Conservation (phyloP, 306 rosid genomes). For the Medicago ruthenica region DNA sequence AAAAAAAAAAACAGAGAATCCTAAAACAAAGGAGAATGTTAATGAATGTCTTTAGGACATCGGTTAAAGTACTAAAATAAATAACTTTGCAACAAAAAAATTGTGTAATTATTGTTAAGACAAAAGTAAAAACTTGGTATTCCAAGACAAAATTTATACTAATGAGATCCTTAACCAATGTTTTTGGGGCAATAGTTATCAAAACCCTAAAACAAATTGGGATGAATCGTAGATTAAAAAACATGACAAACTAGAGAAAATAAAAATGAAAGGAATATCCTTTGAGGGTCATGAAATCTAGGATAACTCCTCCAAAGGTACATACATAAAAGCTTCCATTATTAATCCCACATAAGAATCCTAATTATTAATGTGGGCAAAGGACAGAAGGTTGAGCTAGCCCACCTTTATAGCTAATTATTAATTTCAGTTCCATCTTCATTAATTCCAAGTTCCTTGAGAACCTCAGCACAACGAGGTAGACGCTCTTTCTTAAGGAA, state of each 20-base stretch:
- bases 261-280: not conserved
- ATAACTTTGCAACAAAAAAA: no score
- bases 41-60: no score
- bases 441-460: conserved; percentile 64
- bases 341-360: not conserved
- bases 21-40: no score
- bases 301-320: not conserved
- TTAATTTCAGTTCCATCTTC: conserved; percentile 41
- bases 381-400: not conserved
- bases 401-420: no score
- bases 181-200: no score
- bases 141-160: no score
- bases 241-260: not conserved
- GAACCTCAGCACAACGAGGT: conserved; percentile 50
- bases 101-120: no score
- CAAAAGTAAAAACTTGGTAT: no score
- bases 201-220: no score
- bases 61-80: no score
- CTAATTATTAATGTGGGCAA: not conserved
- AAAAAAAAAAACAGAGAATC: no score
- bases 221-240: not conserved
- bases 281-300: not conserved
- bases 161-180: no score
- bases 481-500: conserved; percentile 56
- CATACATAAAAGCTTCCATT: conserved; percentile 1